Percentiles rank a stretch among this genome's conserved stretches.
phyloP scores from a whole-genome alignment of 169 alveolate species.

The Eimeria falciformis region DNA sequence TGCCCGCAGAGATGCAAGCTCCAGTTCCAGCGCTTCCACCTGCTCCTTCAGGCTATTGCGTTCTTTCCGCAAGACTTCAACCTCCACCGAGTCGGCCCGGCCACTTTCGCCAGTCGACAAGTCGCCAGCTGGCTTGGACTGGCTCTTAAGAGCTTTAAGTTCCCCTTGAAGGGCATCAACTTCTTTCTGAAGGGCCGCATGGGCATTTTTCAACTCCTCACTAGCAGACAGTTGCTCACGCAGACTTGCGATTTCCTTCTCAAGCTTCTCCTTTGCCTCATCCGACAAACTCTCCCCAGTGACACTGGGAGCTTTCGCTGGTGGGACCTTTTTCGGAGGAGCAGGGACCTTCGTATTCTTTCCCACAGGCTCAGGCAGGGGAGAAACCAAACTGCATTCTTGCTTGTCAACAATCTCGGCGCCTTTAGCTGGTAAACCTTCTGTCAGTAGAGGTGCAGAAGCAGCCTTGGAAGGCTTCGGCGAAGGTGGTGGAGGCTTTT shows the following conservation, averaged over 20 bases:
- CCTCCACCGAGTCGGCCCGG: neutral
- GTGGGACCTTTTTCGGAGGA: slow-evolving; percentile 34
- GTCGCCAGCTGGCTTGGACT: neutral
- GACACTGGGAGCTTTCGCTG: neutral
- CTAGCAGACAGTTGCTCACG: slow-evolving; percentile 41
- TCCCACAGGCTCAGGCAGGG: slow-evolving; percentile 3
- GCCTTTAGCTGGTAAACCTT: neutral
- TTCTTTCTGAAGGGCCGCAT: slow-evolving; percentile 53
- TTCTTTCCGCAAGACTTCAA: slow-evolving; percentile 18
- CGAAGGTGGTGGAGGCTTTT: slow-evolving; percentile 28
- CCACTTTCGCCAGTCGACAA: neutral
- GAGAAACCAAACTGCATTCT: slow-evolving; percentile 20
- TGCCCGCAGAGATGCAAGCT: slow-evolving; percentile 9
- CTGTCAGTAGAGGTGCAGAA: neutral
- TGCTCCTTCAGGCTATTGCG: slow-evolving; percentile 48
- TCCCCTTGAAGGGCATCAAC: slow-evolving; percentile 41
- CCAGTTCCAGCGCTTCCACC: slow-evolving; percentile 43
- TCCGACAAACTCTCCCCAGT: neutral
- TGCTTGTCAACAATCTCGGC: neutral
- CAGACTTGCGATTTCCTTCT: slow-evolving; percentile 43
- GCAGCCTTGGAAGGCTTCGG: neutral
- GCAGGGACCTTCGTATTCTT: slow-evolving; percentile 51
- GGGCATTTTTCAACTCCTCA: neutral
- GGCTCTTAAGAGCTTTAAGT: slow-evolving; percentile 29
- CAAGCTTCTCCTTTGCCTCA: slow-evolving; percentile 42